Base-by-base conservation (phyloP, 306 rosid species). In the Dalbergia oliveri region DNA sequence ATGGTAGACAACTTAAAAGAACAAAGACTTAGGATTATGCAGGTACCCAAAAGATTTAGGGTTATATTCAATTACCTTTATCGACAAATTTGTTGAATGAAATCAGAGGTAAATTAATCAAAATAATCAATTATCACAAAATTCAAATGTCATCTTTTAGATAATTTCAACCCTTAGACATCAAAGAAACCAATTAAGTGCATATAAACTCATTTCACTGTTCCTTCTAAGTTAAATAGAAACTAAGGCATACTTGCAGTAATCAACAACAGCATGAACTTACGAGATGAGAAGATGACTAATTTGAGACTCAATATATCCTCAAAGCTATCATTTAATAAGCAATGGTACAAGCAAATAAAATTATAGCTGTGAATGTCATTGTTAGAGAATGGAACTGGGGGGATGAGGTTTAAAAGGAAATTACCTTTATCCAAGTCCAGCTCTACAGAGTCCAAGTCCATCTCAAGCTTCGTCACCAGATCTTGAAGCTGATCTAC, bases 401-500 rank as follows among this genome's bases (percentile, higher is more conserved):
- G 50, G 69, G 49, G 61, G 19, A 11, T 59, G 31, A 59, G 60
- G 41, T 68, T 19, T 75, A 63, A 50, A 62, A 61, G 15, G 39
- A 73, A 80, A 67, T 76, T 72, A 90, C 99, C 99, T 87, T 82
- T 93, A 88, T 95, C 99, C 85, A 93, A 78, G 78, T 90, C 93
- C 81, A 91, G 88, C 91, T 95, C 98, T 79, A 91, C 88, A 0
- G 96, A 87, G 79, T 95, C 97, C 83, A 95, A 86, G 56, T 95
- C 99, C 79, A 95, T 88, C 93, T 95, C 99, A 56, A 95, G 97
- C 79, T 95, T 90, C 34, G 97, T 91, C 68, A 93, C 90, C 62
- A 95, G 87, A 83, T 95, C 99, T 78, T 95, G 98, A 81, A 95
- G 92, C 81, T 95, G 99, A 82, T 95, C 99, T 72, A 95, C 89